Evolutionary conservation across 352 stramenopile species (phyloP), one percentile per base, ranked within the genome.

Genomic region (Peronosclerospora sorghi): DNA sequence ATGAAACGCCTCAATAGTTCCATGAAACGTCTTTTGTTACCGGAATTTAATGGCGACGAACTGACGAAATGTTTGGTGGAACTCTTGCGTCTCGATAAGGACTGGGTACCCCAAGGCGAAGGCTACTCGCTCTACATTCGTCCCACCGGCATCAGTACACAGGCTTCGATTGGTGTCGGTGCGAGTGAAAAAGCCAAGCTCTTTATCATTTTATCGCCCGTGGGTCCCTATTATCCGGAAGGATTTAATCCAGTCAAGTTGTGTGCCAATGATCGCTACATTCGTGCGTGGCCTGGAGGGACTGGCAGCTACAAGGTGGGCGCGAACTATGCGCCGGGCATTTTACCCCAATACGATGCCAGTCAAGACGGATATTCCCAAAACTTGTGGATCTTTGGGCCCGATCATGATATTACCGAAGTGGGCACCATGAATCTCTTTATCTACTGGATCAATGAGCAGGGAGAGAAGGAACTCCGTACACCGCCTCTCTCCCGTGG

Each of bases 381-480:
- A 69, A 91, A 87, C 56, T 67, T 98, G 40, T 98, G 94, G 94
- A 71, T 98, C 46, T 98, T 97, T 63, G 93, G 94, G 8, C 73
- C 91, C 0, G 79, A 98, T 35, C 72, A 97, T 48, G 65, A 86
- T 18, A 80, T 92, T 41, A 92, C 79, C 2, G 79, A 92, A 54
- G 79, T 86, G 14, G 95, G 95, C 38, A 94, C 94, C 2, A 99
- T 98, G 96, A 99, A 99, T 71, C 71, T 99, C 30, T 98, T 99
- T 59, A 88, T 98, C 55, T 83, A 97, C 56, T 91, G 90, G 70
- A 73, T 77, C 38, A 97, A 97, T 54, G 80, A 96, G 45, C 57
- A 96, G 5, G 87, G 83, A 45, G 77, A 88, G 48, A 79, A 90
- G 51, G 94, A 98, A 58, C 72, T 99, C 7, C 84, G 98, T 21